Evolutionary conservation across 106 monocot genomes (phyloP).

Genomic region (Alisma plantagoaquatica): DNA sequence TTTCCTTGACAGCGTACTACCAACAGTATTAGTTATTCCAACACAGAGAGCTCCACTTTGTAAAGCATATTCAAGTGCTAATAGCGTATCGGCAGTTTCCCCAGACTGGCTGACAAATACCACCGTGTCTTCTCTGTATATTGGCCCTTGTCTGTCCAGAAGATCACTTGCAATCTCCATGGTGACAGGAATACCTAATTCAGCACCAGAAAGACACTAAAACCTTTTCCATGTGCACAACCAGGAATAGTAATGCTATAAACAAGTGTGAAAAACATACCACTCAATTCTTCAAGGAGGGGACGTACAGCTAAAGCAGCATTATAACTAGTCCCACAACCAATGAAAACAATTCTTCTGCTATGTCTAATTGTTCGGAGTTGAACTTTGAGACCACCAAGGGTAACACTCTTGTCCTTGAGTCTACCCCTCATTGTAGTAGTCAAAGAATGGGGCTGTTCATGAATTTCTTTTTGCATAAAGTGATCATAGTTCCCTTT

Average conservation of each 20-base stretch:
- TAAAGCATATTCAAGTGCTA: slow-evolving; percentile 91
- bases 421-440: slow-evolving; percentile 99
- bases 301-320: slow-evolving; percentile 94
- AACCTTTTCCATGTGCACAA: background rate
- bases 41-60: slow-evolving; percentile 88
- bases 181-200: slow-evolving; percentile 72
- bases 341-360: slow-evolving; percentile 84
- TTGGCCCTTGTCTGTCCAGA: slow-evolving; percentile 75
- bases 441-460: slow-evolving; percentile 88
- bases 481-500: slow-evolving; percentile 96
- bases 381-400: slow-evolving; percentile 87
- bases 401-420: slow-evolving; percentile 52
- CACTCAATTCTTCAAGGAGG: slow-evolving; percentile 77
- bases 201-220: background rate
- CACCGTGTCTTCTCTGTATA: slow-evolving; percentile 89
- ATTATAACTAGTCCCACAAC: slow-evolving; percentile 97
- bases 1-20: slow-evolving; percentile 85
- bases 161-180: slow-evolving; percentile 96
- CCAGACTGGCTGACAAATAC: slow-evolving; percentile 99
- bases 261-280: slow-evolving; percentile 17
- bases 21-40: slow-evolving; percentile 98
- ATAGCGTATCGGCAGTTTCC: slow-evolving; percentile 92
- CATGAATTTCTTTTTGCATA: slow-evolving; percentile 99
- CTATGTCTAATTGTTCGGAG: slow-evolving; percentile 93
- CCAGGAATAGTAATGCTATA: too few species aligned